Conservation (phyloP, 768 basidiomycete species). For the Boletus pseudopeckii region DNA sequence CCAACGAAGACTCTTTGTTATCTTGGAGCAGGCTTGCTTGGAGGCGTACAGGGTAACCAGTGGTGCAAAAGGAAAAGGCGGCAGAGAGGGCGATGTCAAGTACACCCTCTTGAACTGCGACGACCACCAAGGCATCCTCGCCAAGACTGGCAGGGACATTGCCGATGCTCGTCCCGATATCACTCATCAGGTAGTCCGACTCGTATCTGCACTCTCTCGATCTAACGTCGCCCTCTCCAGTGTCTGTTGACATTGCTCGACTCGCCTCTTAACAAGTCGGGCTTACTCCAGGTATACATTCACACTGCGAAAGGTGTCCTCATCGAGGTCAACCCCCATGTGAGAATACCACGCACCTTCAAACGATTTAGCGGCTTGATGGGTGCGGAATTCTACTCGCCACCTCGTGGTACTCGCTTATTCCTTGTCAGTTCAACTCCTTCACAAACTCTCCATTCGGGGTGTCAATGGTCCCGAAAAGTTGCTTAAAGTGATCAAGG, state of each 20-base stretch:
- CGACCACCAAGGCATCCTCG: conserved; percentile 97
- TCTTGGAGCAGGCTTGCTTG: conserved; percentile 91
- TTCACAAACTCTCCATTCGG: conserved; percentile 93
- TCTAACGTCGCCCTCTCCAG: conserved; percentile 40
- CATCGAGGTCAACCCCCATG: conserved; percentile 97
- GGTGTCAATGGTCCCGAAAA: conserved; percentile 98
- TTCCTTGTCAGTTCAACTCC: conserved; percentile 73
- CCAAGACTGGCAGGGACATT: conserved; percentile 96
- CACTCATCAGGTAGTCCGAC: conserved; percentile 81
- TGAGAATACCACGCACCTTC: conserved; percentile 96
- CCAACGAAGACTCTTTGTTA: conserved; percentile 77
- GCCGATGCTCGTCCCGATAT: conserved; percentile 99
- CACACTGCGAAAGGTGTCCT: conserved; percentile 95
- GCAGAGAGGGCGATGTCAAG: conserved; percentile 76
- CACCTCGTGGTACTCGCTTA: background rate
- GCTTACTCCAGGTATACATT: conserved; percentile 94
- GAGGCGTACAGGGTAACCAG: conserved; percentile 88
- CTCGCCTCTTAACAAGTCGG: conserved; percentile 97
- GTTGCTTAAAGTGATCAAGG: conserved; percentile 94
- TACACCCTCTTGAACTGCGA: conserved; percentile 98
- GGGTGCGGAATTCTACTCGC: conserved; percentile 53
- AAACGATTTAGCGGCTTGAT: conserved; percentile 98
- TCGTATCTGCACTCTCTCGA: background rate
- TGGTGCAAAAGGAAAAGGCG: conserved; percentile 48
- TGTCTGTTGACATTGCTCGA: conserved; percentile 95